phyloP scores from a whole-genome alignment of 306 rosid species.

The Fagus crenata region DNA sequence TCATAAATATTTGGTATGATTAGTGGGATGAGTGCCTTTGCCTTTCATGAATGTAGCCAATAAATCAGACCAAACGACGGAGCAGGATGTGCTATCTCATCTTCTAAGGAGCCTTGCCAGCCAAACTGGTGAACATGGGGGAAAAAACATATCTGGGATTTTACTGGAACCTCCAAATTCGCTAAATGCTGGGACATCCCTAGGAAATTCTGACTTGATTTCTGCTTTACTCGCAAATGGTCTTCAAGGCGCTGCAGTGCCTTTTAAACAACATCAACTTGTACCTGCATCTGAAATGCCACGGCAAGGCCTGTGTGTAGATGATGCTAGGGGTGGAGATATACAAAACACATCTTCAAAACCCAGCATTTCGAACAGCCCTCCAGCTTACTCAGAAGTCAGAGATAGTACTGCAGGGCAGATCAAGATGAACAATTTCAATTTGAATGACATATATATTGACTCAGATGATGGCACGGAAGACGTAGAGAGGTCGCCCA shows the following conservation, averaged over 20 bases:
- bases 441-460: slow-evolving; percentile 76
- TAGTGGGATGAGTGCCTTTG: slow-evolving; percentile 26
- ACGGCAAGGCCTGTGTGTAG: slow-evolving; percentile 39
- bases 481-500: slow-evolving; percentile 57
- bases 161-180: slow-evolving; percentile 56
- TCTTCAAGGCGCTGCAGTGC: slow-evolving; percentile 57
- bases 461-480: slow-evolving; percentile 79
- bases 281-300: slow-evolving; percentile 41
- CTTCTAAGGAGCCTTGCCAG: slow-evolving; percentile 64
- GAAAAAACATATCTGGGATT: slow-evolving; percentile 49
- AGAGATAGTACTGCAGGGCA: slow-evolving; percentile 57
- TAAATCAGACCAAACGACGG: slow-evolving; percentile 66
- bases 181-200: slow-evolving; percentile 47
- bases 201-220: slow-evolving; percentile 49
- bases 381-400: slow-evolving; percentile 65
- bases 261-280: slow-evolving; percentile 36
- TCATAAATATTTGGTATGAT: slow-evolving; percentile 5
- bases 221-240: slow-evolving; percentile 54
- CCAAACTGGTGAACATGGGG: slow-evolving; percentile 54
- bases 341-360: slow-evolving; percentile 46
- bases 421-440: slow-evolving; percentile 64
- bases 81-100: slow-evolving; percentile 77
- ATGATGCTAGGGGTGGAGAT: slow-evolving; percentile 46
- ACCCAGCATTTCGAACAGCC: slow-evolving; percentile 54
- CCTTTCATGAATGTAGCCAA: slow-evolving; percentile 54